Percentiles rank a stretch among this genome's conserved stretches.
These are phyloP conservation scores for Pulicaria dysenterica DNA, from an alignment of 129 eudicot genomes.

Conservation along the genomic window DNA sequence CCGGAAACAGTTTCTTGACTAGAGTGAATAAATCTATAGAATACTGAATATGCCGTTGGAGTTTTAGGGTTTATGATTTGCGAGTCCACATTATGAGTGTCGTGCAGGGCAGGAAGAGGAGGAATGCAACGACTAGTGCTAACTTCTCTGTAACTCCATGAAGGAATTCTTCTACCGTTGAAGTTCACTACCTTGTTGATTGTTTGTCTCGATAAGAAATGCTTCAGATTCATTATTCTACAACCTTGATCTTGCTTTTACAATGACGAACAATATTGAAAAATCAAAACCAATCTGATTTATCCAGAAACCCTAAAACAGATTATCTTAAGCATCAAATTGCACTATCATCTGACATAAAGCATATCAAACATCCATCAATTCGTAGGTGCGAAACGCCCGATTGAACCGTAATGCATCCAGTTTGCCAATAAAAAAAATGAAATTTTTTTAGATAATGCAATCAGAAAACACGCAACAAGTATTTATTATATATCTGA, in stretches of 20 bases:
- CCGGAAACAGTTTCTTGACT: constrained; percentile 28
- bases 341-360: not conserved
- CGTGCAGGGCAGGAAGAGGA: not conserved
- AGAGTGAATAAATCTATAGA: constrained; percentile 47
- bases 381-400: constrained; percentile 6
- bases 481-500: not conserved
- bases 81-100: not conserved
- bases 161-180: constrained; percentile 33
- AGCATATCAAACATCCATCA: not conserved
- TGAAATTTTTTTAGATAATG: constrained; percentile 3
- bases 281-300: constrained; percentile 15
- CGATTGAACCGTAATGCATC: constrained; percentile 10
- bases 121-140: constrained; percentile 30
- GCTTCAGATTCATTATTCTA: constrained; percentile 52
- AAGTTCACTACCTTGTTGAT: constrained; percentile 36
- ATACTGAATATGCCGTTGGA: not conserved
- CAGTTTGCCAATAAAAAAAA: not conserved
- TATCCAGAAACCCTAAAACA: constrained; percentile 9
- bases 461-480: not conserved
- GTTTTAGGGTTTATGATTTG: constrained; percentile 19
- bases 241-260: constrained; percentile 22
- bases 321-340: not conserved
- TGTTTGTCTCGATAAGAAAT: constrained; percentile 42
- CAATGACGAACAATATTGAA: constrained; percentile 4
- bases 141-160: constrained; percentile 36